These are phyloP conservation scores for Tetraselmis chui DNA, from an alignment of 139 green algal genomes.

Conservation along the genomic window DNA sequence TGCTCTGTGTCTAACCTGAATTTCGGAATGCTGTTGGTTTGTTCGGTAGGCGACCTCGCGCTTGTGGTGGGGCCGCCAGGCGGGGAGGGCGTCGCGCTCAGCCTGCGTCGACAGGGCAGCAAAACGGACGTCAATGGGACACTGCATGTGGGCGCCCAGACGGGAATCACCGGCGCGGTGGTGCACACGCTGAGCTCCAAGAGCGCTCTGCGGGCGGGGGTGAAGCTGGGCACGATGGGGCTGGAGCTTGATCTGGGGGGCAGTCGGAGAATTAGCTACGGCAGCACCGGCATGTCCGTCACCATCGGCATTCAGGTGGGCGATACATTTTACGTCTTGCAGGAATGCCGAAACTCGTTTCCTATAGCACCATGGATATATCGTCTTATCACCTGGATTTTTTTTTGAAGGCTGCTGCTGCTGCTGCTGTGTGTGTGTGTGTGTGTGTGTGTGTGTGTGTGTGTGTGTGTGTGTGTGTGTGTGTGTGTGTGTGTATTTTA, in stretches of 20 bases:
- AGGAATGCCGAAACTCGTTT: too few species aligned
- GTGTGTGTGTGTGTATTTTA: too few species aligned
- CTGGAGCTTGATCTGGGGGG: conserved; percentile 35
- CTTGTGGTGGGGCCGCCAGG: conserved; percentile 25
- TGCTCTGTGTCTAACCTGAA: too few species aligned
- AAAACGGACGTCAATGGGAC: conserved; percentile 15
- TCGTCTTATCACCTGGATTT: too few species aligned
- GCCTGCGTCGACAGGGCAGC: conserved; percentile 11
- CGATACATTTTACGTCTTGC: too few species aligned
- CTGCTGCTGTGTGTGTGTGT: too few species aligned
- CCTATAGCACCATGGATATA: too few species aligned
- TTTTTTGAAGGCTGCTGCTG: too few species aligned
- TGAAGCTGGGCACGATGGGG: conserved; percentile 19
- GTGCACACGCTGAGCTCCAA: conserved; percentile 6
- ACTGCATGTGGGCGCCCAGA: conserved; percentile 27
- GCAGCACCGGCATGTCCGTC: conserved; percentile 18
- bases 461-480: too few species aligned
- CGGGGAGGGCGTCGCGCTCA: conserved; percentile 15
- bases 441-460: too few species aligned
- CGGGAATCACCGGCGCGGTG: conserved; percentile 9
- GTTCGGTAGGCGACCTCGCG: conserved; percentile 20
- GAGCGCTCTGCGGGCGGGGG: not conserved
- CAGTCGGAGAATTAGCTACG: conserved; percentile 13
- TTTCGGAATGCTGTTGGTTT: too few species aligned
- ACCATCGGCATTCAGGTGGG: conserved; percentile 20